Conservation (phyloP, 2,329 filamentous ascomycete species). For the Epichloe sibirici region DNA sequence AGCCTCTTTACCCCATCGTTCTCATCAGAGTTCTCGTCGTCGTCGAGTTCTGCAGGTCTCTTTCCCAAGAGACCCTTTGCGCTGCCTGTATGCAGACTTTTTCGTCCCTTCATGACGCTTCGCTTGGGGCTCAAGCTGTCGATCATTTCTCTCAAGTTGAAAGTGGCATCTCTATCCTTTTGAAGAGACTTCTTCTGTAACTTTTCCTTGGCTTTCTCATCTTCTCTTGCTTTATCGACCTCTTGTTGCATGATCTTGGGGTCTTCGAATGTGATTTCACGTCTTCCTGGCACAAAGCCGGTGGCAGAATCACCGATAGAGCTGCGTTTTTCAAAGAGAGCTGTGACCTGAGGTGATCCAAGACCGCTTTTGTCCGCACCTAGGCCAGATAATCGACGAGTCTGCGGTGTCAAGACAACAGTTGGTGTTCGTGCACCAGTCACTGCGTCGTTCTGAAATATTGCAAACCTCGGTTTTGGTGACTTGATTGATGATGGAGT, state of each 20-base stretch:
- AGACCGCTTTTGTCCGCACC: constrained; percentile 59
- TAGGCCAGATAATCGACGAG: constrained; percentile 50
- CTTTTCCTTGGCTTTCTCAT: constrained; percentile 50
- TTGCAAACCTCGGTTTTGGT: constrained; percentile 17
- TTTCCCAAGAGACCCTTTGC: constrained; percentile 64
- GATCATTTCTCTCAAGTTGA: constrained; percentile 66
- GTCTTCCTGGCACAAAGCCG: constrained; percentile 46
- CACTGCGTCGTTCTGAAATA: constrained; percentile 42
- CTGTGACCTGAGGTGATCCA: constrained; percentile 62
- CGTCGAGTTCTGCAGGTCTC: constrained; percentile 58
- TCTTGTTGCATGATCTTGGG: constrained; percentile 50
- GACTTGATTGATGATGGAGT: constrained; percentile 9
- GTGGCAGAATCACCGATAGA: constrained; percentile 58
- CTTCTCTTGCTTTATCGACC: constrained; percentile 45
- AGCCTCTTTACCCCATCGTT: constrained; percentile 54
- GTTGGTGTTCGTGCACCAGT: constrained; percentile 50
- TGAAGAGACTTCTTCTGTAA: constrained; percentile 30
- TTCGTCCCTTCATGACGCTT: constrained; percentile 51
- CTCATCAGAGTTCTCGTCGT: constrained; percentile 48
- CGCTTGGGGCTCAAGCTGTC: constrained; percentile 67
- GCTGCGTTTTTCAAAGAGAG: constrained; percentile 55
- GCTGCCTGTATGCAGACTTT: constrained; percentile 66
- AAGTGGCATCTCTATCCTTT: constrained; percentile 48
- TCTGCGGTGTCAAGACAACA: constrained; percentile 41
- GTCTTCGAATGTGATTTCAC: constrained; percentile 50